Evolutionary conservation across 139 green algal species (phyloP).

Genomic region (Pleodorina starrii): DNA sequence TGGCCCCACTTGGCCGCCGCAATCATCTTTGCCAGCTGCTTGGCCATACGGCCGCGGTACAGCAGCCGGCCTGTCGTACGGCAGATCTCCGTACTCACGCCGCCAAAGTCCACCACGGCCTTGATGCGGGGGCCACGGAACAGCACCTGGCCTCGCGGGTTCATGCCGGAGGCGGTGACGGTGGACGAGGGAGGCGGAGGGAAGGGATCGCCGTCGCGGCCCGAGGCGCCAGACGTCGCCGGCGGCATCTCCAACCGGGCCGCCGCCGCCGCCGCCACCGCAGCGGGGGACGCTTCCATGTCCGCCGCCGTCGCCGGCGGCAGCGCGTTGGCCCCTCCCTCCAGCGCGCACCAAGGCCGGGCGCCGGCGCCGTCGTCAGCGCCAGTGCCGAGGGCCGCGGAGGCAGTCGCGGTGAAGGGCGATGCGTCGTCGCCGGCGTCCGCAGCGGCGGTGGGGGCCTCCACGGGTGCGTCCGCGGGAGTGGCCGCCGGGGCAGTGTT

Average conservation of each 20-base stretch:
- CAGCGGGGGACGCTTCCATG: neutral
- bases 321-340: neutral
- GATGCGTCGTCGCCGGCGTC: neutral
- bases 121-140: slow-evolving; percentile 17
- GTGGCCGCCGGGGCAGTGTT: neutral
- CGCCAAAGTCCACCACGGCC: neutral
- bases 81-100: neutral
- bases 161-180: neutral
- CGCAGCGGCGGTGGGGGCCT: neutral
- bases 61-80: slow-evolving; percentile 18
- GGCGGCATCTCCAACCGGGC: neutral
- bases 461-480: neutral
- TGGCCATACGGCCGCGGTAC: slow-evolving; percentile 19
- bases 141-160: neutral
- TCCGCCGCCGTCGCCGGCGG: neutral
- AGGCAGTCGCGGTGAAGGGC: neutral
- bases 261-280: neutral
- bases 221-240: no score
- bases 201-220: no score
- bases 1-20: neutral
- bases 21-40: neutral
- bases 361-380: neutral
- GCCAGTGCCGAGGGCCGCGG: no score
- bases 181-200: neutral
- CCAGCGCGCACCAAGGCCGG: neutral